phyloP scores from a whole-genome alignment of 2,329 filamentous ascomycete species.

The Fusarium multiceps region DNA sequence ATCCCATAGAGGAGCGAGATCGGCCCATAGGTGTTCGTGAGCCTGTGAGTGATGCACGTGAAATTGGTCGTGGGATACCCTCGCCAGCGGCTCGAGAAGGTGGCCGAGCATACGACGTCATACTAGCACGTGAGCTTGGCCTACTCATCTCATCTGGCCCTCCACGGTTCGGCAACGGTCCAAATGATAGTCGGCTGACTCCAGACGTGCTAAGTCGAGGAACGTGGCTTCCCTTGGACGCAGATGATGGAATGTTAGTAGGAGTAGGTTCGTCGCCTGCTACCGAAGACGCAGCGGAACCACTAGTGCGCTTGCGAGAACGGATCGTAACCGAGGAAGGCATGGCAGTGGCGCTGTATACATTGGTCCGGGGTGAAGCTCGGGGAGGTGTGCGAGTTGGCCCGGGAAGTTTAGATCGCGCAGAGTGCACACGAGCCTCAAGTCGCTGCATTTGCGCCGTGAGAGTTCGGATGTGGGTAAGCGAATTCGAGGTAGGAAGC shows the following conservation, averaged over 20 bases:
- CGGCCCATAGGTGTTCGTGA: slow-evolving; percentile 74
- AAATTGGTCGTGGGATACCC: slow-evolving; percentile 70
- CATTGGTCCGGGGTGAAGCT: slow-evolving; percentile 74
- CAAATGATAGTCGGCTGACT: slow-evolving; percentile 72
- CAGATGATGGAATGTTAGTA: slow-evolving; percentile 53
- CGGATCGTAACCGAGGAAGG: slow-evolving; percentile 73
- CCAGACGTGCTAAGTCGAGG: slow-evolving; percentile 71
- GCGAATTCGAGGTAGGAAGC: slow-evolving; percentile 72
- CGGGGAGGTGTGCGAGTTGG: slow-evolving; percentile 82
- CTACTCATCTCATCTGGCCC: slow-evolving; percentile 62
- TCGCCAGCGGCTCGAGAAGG: slow-evolving; percentile 61
- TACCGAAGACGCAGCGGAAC: slow-evolving; percentile 63
- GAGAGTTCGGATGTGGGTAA: slow-evolving; percentile 91
- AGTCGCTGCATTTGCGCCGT: slow-evolving; percentile 98
- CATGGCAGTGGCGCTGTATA: slow-evolving; percentile 55
- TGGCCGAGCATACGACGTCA: slow-evolving; percentile 65
- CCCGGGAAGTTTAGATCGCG: slow-evolving; percentile 89
- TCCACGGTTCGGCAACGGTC: slow-evolving; percentile 67
- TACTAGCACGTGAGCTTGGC: slow-evolving; percentile 78
- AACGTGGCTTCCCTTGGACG: slow-evolving; percentile 61
- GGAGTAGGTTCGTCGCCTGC: slow-evolving; percentile 65
- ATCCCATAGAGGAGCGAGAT: slow-evolving; percentile 77
- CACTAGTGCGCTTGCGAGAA: slow-evolving; percentile 74
- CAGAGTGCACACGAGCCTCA: slow-evolving; percentile 91
- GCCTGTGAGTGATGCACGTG: slow-evolving; percentile 70